A percentile compares a stretch with the other conserved stretches of the same genome.
Evolutionary conservation across 805 yeast species (phyloP).

Genomic region (Candida berthetii): DNA sequence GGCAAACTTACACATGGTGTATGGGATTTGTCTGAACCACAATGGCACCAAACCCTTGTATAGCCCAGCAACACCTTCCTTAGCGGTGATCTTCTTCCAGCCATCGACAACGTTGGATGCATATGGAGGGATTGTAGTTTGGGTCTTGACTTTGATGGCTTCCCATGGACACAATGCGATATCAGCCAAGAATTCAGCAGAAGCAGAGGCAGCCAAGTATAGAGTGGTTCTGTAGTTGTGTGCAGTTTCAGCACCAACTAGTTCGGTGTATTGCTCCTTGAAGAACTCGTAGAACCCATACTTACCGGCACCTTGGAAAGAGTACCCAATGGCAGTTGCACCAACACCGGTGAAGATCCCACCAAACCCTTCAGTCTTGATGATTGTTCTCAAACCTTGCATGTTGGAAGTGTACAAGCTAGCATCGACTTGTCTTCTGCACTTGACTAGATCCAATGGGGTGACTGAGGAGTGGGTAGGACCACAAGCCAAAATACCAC

Average conservation of each 20-base stretch:
- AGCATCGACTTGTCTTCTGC: constrained; percentile 86
- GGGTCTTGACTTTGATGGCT: constrained; percentile 91
- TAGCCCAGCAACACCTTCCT: constrained; percentile 68
- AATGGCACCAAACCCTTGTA: constrained; percentile 89
- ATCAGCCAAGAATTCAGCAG: constrained; percentile 94
- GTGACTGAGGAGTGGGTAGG: constrained; percentile 94
- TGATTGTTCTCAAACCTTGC: constrained; percentile 76
- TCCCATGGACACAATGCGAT: constrained; percentile 88
- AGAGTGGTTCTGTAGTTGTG: constrained; percentile 64
- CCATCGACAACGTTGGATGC: constrained; percentile 62
- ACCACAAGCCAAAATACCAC: constrained; percentile 82
- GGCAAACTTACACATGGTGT: constrained; percentile 96
- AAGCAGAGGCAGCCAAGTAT: constrained; percentile 80
- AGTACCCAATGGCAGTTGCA: constrained; percentile 89
- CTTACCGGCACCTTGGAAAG: constrained; percentile 95
- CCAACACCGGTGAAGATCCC: constrained; percentile 86
- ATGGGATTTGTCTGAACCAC: constrained; percentile 98
- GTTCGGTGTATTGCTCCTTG: constrained; percentile 69
- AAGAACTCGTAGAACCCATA: constrained; percentile 93
- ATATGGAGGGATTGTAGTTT: constrained; percentile 87
- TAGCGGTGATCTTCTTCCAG: constrained; percentile 54
- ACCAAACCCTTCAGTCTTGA: constrained; percentile 65
- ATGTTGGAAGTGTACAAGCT: constrained; percentile 65
- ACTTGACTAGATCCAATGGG: constrained; percentile 89
- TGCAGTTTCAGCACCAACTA: constrained; percentile 59